phyloP scores from a whole-genome alignment of 2,329 filamentous ascomycete genomes.

The Paecilomyces fulvus region DNA sequence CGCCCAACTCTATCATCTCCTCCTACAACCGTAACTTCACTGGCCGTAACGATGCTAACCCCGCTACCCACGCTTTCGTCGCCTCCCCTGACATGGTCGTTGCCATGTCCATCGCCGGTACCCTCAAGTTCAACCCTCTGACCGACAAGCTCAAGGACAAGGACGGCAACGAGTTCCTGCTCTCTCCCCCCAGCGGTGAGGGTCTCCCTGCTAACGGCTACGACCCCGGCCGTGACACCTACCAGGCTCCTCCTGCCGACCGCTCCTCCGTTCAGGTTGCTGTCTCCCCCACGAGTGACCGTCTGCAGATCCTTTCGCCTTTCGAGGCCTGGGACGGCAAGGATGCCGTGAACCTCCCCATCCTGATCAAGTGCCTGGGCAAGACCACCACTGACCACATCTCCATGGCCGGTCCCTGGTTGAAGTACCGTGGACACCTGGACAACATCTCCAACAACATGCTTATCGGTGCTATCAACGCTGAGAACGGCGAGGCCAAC shows the following conservation, averaged over 20 bases:
- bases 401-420: slow-evolving; percentile 92
- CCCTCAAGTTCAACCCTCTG: slow-evolving; percentile 87
- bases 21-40: slow-evolving; percentile 99
- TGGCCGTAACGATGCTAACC: slow-evolving; percentile 93
- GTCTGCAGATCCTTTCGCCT: slow-evolving; percentile 82
- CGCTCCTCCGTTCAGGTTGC: slow-evolving; percentile 65
- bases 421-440: slow-evolving; percentile 97
- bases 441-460: slow-evolving; percentile 99
- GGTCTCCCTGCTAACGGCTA: slow-evolving; percentile 76
- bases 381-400: slow-evolving; percentile 98
- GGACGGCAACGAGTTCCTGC: slow-evolving; percentile 91
- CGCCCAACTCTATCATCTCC: slow-evolving; percentile 92
- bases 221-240: slow-evolving; percentile 85
- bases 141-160: slow-evolving; percentile 88
- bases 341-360: slow-evolving; percentile 73
- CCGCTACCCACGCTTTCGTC: slow-evolving; percentile 87
- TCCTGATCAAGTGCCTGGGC: slow-evolving; percentile 92
- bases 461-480: slow-evolving; percentile 95
- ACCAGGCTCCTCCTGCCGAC: slow-evolving; percentile 86
- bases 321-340: slow-evolving; percentile 89
- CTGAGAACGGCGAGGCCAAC: slow-evolving; percentile 93
- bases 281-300: slow-evolving; percentile 82
- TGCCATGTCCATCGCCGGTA: slow-evolving; percentile 74
- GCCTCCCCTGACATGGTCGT: slow-evolving; percentile 85
- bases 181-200: slow-evolving; percentile 69